Evolutionary conservation across 176 grass and related monocot genomes (phyloP).

Genomic region (Oryza officinalis): DNA sequence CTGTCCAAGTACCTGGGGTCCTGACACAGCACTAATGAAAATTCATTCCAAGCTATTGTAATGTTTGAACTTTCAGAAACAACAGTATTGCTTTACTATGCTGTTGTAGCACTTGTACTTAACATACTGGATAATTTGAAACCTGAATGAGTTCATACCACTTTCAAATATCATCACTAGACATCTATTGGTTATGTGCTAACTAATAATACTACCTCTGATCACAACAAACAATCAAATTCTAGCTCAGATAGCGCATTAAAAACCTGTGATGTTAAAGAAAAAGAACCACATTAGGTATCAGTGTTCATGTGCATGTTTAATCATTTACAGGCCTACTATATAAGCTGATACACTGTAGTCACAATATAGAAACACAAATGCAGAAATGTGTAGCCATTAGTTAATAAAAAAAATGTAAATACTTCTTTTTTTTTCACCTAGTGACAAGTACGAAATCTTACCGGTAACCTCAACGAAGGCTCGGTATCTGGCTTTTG

Average conservation of each 20-base stretch:
- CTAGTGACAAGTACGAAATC: conserved; percentile 21
- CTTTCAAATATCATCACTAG: too few relatives aligned
- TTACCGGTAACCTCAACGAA: conserved; percentile 72
- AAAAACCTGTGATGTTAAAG: conserved; percentile 64
- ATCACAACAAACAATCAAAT: conserved; percentile 58
- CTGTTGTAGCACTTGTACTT: too few relatives aligned
- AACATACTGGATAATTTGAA: too few relatives aligned
- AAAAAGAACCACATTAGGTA: conserved; percentile 17
- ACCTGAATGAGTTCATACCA: too few relatives aligned
- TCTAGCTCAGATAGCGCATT: conserved; percentile 68
- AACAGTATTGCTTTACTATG: too few relatives aligned
- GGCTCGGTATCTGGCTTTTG: conserved; percentile 61
- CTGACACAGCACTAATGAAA: too few relatives aligned
- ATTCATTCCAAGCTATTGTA: too few relatives aligned
- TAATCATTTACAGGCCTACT: background rate
- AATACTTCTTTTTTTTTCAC: background rate
- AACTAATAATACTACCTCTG: too few relatives aligned
- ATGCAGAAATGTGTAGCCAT: conserved; percentile 5
- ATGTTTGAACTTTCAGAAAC: too few relatives aligned
- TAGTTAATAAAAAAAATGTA: conserved; percentile 3
- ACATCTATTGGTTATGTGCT: too few relatives aligned
- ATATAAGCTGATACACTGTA: conserved; percentile 30
- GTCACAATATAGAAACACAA: conserved; percentile 9
- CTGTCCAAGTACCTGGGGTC: too few relatives aligned
- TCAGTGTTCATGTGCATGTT: background rate